Evolutionary conservation across 1,284 basidiomycete species (phyloP).

Genomic region (Singerocomus inundabilis): DNA sequence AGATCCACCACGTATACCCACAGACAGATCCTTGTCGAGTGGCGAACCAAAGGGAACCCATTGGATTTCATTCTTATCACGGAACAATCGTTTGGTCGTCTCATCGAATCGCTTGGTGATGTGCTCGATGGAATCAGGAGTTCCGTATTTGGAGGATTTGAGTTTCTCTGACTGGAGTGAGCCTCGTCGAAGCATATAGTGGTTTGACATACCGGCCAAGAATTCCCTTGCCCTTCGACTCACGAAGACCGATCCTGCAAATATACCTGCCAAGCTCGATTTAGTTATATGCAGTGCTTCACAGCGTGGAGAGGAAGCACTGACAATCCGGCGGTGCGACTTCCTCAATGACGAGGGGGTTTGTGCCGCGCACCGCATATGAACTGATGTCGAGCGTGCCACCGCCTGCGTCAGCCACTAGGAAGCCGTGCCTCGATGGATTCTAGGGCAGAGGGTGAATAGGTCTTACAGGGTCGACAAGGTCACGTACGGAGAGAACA

Average conservation of each 20-base stretch:
- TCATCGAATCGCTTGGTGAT: conserved; percentile 74
- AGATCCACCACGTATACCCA: conserved; percentile 68
- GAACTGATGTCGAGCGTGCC: conserved; percentile 78
- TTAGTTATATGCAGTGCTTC: conserved; percentile 1
- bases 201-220: conserved; percentile 49
- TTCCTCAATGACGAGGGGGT: conserved; percentile 73
- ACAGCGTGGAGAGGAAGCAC: conserved; percentile 23
- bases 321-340: conserved; percentile 76
- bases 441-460: conserved; percentile 41
- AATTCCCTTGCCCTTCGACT: conserved; percentile 67
- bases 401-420: conserved; percentile 77
- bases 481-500: conserved; percentile 58
- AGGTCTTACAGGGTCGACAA: background rate
- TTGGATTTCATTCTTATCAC: conserved; percentile 61
- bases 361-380: conserved; percentile 64
- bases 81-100: conserved; percentile 74
- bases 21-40: conserved; percentile 65
- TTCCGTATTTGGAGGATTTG: conserved; percentile 65
- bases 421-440: conserved; percentile 68
- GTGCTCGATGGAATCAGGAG: conserved; percentile 66
- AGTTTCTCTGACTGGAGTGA: conserved; percentile 55
- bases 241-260: conserved; percentile 79
- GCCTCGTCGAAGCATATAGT: background rate
- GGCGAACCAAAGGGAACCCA: conserved; percentile 77
- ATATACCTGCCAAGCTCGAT: conserved; percentile 49